phyloP scores from a whole-genome alignment of 148 eudicot species.

The Vaccinium darrowii region DNA sequence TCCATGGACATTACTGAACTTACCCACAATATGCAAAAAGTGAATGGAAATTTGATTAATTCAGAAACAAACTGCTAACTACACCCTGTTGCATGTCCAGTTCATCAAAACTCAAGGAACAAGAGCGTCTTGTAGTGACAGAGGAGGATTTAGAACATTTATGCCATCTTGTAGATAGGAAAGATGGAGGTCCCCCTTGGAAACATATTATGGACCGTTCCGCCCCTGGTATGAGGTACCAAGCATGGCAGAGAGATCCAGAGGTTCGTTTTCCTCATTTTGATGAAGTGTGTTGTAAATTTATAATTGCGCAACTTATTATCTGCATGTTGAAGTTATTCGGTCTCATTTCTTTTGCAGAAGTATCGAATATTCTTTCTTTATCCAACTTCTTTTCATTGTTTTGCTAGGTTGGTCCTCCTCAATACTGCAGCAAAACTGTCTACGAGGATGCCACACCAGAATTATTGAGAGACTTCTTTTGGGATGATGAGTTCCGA shows the following conservation, averaged over 20 bases:
- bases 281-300: neutral
- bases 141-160: constrained; percentile 64
- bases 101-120: constrained; percentile 40
- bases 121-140: constrained; percentile 35
- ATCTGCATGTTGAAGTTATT: neutral
- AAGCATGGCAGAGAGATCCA: constrained; percentile 91
- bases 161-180: constrained; percentile 68
- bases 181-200: constrained; percentile 94
- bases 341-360: neutral
- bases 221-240: constrained; percentile 66
- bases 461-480: constrained; percentile 91
- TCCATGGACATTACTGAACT: neutral
- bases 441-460: constrained; percentile 93
- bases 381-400: constrained; percentile 11
- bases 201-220: constrained; percentile 87
- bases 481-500: constrained; percentile 94
- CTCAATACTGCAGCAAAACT: constrained; percentile 89
- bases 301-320: neutral
- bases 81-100: constrained; percentile 33
- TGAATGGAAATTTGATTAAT: neutral
- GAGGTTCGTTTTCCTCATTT: constrained; percentile 38
- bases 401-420: constrained; percentile 74
- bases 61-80: constrained; percentile 5
- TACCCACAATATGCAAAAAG: neutral
- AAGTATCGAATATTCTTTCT: neutral